Evolutionary conservation across 2,329 filamentous ascomycete species (phyloP), one percentile per base, ranked within the genome.

Genomic region (Beauveria medogensis): DNA sequence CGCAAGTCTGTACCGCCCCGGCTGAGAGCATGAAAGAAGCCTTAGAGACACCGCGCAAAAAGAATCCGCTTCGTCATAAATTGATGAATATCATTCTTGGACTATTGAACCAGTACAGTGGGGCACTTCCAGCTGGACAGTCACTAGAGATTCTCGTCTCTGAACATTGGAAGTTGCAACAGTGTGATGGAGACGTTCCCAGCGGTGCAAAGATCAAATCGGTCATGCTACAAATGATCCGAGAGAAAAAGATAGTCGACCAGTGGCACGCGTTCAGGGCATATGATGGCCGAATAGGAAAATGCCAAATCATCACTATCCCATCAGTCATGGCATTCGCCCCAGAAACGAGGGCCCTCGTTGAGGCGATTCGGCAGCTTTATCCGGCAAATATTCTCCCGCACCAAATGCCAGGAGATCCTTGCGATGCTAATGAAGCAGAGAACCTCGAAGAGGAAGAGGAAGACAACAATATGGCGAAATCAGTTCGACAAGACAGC

Each of bases 81-180:
- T 20, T 72, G 10, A 66, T 62, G 22, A 61, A 65, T 24, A 65
- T 72, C 10, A 65, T 75, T 18, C 66, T 69, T 6, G 66, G 68
- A 3, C 63, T 72, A 34, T 65, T 74, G 34, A 64, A 62, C n/a
- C 67, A 70, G 37, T 66, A 70, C 6, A 67, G 70, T 2, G 81
- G 81, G 0, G 78, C 80, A 1, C 79, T 84, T 50, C 79, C 82
- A 1, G 78, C 80, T 18, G 80, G 79, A 26, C 22, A 69, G 80
- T 10, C 69, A 81, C 14, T 68, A 72, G 46, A 51, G 34, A 30
- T 30, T 28, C 24, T 59, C 1, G 28, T 62, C 10, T 20, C 9
- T 16, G 37, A 50, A 14, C 24, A 16, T 26, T 85, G 81, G 76
- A 67, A 71, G 10, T 70, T 70, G n/a, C 68, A 70, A 8, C 79